Percentiles rank a stretch among this genome's conserved stretches.
Evolutionary conservation across 2,329 filamentous ascomycete species (phyloP).

Genomic region (Graphilbum sp.): DNA sequence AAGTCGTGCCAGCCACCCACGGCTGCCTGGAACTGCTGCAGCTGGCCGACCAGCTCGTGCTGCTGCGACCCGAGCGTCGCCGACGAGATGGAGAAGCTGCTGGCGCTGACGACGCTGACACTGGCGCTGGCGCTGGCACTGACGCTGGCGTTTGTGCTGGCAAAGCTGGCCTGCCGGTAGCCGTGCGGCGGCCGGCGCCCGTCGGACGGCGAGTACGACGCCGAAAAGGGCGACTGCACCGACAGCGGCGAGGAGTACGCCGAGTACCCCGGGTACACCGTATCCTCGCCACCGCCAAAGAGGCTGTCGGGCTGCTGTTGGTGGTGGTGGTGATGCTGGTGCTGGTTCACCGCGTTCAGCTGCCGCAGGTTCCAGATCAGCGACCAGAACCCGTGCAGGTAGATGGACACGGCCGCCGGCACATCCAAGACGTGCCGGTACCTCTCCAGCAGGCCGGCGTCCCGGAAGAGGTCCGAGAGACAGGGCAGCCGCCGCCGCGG

Average conservation of each 20-base stretch:
- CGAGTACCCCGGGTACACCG: too few relatives aligned
- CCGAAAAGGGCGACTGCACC: background rate
- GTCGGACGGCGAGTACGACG: background rate
- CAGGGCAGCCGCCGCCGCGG: slow-evolving; percentile 25
- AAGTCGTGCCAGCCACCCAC: slow-evolving; percentile 25
- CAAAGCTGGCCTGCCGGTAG: too few relatives aligned
- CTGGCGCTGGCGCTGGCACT: too few relatives aligned
- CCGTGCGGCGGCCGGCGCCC: background rate
- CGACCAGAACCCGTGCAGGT: slow-evolving; percentile 48
- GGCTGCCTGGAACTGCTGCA: slow-evolving; percentile 29
- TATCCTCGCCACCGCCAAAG: too few relatives aligned
- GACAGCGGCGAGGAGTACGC: background rate
- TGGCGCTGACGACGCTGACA: background rate
- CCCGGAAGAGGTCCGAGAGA: slow-evolving; percentile 37
- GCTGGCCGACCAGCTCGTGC: slow-evolving; percentile 42
- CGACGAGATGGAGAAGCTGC: background rate
- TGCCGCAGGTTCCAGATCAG: slow-evolving; percentile 51
- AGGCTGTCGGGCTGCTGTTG: too few relatives aligned
- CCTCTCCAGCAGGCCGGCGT: slow-evolving; percentile 33
- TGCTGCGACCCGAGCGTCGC: slow-evolving; percentile 37
- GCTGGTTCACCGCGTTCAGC: slow-evolving; percentile 30
- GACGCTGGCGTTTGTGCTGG: too few relatives aligned
- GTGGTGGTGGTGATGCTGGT: slow-evolving; percentile 27
- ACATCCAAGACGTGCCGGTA: slow-evolving; percentile 36
- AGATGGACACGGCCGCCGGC: slow-evolving; percentile 39